phyloP scores from a whole-genome alignment of 345 rosid genomes.

The Abelmoschus esculentus region DNA sequence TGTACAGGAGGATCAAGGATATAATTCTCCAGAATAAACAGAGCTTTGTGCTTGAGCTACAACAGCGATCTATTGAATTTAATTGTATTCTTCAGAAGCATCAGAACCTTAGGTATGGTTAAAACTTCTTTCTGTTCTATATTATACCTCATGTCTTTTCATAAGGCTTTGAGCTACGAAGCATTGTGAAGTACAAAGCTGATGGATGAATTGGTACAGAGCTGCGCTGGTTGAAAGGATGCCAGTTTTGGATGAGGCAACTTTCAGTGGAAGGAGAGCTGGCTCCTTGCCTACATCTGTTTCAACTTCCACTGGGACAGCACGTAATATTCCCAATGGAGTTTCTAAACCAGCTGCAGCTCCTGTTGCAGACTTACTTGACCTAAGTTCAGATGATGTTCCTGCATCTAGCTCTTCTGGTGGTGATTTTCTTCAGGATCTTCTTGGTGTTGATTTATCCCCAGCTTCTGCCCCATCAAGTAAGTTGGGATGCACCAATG shows the following conservation, averaged over 20 bases:
- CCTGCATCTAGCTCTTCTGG: constrained; percentile 73
- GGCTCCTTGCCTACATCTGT: constrained; percentile 63
- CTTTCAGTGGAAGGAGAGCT: constrained; percentile 81
- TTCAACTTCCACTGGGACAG: constrained; percentile 50
- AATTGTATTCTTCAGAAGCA: constrained; percentile 85
- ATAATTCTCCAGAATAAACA: constrained; percentile 68
- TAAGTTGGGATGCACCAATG: constrained; percentile 27
- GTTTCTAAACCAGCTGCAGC: constrained; percentile 60
- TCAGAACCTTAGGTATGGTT: constrained; percentile 58
- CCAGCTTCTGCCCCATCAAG: constrained; percentile 52
- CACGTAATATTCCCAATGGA: constrained; percentile 85
- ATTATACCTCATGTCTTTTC: constrained; percentile 9
- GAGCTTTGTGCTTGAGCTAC: constrained; percentile 93
- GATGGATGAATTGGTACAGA: constrained; percentile 43
- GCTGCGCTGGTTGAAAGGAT: constrained; percentile 89
- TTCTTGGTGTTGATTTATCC: constrained; percentile 74
- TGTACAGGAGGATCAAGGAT: constrained; percentile 71
- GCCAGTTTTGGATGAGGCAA: constrained; percentile 97
- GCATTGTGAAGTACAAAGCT: constrained; percentile 16
- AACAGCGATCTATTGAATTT: constrained; percentile 95
- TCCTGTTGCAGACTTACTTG: constrained; percentile 81
- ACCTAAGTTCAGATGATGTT: constrained; percentile 70
- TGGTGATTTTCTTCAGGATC: constrained; percentile 85
- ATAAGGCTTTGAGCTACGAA: neutral
- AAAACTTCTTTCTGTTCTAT: neutral